Conservation (phyloP, 345 rosid species). For the Leavenworthia alabamica region DNA sequence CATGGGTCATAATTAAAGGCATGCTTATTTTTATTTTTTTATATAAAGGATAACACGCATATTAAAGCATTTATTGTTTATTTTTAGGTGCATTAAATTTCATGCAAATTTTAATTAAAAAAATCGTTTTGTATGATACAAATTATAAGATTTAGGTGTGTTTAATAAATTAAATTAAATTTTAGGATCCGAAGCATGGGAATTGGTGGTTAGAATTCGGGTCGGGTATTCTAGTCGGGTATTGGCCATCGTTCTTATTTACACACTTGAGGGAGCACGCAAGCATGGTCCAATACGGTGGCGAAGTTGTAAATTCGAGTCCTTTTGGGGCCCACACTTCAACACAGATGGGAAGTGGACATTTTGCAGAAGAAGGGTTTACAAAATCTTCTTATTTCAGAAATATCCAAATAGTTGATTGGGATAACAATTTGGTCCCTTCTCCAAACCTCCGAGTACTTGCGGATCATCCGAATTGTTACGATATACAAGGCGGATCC, state of each 20-base stretch:
- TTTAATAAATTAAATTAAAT: not conserved
- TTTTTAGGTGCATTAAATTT: not conserved
- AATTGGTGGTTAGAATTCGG: conserved; percentile 99
- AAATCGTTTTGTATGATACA: not conserved
- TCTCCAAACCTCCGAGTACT: conserved; percentile 52
- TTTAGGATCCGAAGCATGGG: conserved; percentile 99
- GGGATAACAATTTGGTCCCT: conserved; percentile 89
- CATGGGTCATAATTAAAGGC: conserved; percentile 32
- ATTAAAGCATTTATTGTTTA: not conserved
- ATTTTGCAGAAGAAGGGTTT: conserved; percentile 87
- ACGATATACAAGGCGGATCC: conserved; percentile 74
- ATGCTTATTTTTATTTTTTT: not conserved
- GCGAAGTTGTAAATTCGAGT: conserved; percentile 76
- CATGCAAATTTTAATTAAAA: not conserved
- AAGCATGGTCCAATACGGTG: conserved; percentile 98
- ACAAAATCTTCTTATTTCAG: conserved; percentile 91
- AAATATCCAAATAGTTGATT: conserved; percentile 85
- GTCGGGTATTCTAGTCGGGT: conserved; percentile 83
- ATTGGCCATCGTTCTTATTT: conserved; percentile 92
- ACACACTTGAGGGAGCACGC: conserved; percentile 82
- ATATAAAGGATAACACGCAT: not conserved
- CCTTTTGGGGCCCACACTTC: conserved; percentile 74
- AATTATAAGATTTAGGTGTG: not conserved
- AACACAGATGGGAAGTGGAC: conserved; percentile 97
- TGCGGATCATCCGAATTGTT: conserved; percentile 90